Evolutionary conservation across 306 rosid species (phyloP).

Genomic region (Rosa multiflora): DNA sequence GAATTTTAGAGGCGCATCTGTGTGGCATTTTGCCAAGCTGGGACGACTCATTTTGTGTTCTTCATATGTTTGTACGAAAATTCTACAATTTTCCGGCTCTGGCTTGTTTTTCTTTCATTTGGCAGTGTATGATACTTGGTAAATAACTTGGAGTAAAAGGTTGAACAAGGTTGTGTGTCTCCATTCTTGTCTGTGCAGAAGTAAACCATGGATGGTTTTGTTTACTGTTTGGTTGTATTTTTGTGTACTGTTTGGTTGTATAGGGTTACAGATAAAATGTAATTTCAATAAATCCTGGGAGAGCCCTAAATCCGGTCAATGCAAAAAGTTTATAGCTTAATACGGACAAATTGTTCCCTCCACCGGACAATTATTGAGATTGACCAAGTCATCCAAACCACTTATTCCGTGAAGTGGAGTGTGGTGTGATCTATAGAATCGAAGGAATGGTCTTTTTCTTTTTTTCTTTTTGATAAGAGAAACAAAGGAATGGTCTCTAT

Average conservation of each 20-base stretch:
- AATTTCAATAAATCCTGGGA: not conserved
- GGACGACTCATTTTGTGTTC: not conserved
- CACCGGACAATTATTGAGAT: not conserved
- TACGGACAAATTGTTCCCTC: not conserved
- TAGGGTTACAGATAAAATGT: not conserved
- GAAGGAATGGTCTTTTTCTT: not conserved
- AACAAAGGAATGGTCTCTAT: no score
- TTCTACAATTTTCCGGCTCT: not conserved
- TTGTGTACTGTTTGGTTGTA: not conserved
- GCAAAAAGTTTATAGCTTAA: not conserved
- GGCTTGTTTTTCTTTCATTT: not conserved
- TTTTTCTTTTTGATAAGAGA: no score
- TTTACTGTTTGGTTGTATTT: not conserved
- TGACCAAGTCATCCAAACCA: not conserved
- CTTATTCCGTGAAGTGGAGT: not conserved
- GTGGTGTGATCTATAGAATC: not conserved
- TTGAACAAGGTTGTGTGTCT: not conserved
- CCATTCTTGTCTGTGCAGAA: not conserved
- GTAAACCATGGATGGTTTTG: not conserved
- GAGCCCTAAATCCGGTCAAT: not conserved
- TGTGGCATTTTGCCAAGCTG: not conserved
- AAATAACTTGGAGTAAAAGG: not conserved
- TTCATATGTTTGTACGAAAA: not conserved
- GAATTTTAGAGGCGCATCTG: not conserved
- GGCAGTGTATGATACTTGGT: not conserved